Percentiles rank a stretch among this genome's conserved stretches.
Conservation (phyloP, 2,329 filamentous ascomycete species). For the Colletotrichum lindemuthianum region DNA sequence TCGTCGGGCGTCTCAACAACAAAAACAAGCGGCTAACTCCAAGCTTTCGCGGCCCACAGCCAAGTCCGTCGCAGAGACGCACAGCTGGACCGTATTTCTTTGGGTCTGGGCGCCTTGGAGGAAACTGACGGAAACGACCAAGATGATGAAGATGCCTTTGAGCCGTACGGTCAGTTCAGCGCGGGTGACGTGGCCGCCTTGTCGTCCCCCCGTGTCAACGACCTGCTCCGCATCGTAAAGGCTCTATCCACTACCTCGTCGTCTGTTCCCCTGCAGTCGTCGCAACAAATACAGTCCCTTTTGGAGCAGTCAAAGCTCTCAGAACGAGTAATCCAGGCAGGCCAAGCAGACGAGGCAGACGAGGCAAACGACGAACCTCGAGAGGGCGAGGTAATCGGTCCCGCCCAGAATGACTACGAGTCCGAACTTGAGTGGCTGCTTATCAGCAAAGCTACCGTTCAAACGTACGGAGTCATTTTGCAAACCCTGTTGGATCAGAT, state of each 20-base stretch:
- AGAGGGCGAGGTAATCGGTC: no score
- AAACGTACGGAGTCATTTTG: conserved; percentile 85
- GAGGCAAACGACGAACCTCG: background rate
- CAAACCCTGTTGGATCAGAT: conserved; percentile 84
- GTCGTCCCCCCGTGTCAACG: conserved; percentile 64
- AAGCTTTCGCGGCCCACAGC: conserved; percentile 47
- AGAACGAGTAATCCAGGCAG: conserved; percentile 41
- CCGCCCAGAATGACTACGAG: conserved; percentile 50
- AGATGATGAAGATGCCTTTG: conserved; percentile 40
- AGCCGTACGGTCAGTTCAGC: conserved; percentile 44
- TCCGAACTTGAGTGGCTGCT: conserved; percentile 90
- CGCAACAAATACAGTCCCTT: conserved; percentile 68
- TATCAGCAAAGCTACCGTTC: conserved; percentile 90
- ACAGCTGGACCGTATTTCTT: conserved; percentile 71
- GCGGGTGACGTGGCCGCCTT: conserved; percentile 52
- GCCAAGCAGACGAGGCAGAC: conserved; percentile 39
- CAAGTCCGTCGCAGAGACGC: conserved; percentile 72
- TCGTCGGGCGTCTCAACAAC: conserved; percentile 21
- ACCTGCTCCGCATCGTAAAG: conserved; percentile 75
- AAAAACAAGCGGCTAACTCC: conserved; percentile 28
- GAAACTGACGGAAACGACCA: conserved; percentile 17
- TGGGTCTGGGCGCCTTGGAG: conserved; percentile 44
- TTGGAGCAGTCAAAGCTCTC: conserved; percentile 70
- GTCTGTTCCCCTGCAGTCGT: conserved; percentile 69
- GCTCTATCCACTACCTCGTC: conserved; percentile 76